Base-by-base conservation (phyloP, 2,329 filamentous ascomycete genomes). In the Ophiosphaerella herpotricha region DNA sequence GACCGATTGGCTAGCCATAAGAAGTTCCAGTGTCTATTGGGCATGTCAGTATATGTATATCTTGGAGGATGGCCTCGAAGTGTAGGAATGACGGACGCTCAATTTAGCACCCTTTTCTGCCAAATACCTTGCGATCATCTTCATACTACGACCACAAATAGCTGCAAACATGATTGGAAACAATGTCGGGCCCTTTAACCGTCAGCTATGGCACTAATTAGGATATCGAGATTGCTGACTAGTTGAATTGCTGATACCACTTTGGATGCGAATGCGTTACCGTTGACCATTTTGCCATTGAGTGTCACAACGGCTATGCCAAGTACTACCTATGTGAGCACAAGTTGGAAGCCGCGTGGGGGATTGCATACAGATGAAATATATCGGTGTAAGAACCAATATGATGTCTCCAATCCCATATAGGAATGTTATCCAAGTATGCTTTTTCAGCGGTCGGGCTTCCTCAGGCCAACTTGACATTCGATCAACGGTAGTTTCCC, bases 101-200 rank as follows among this genome's bases (percentile, higher is more conserved):
- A 75, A 35, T 11, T 62, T 70, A 0, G 67, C 39, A 0, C 71
- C 71, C 41, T 50, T 63, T 32, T 74, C 71, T 0, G 68, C 70
- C 2, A 64, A 43, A 26, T 61, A 73, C n/a, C 70, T 33, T 0
- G 71, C 67, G 13, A 73, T 63, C 60, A 70, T 72, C 37, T 72
- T 72, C 55, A 73, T 62, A 14, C 70, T 70, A 8, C 67, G 54
- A 1, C 71, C 71, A 24, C 48, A 55, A 0, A 75, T 67, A 0
- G 72, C 71, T 0, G 71, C 69, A 34, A 74, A 74, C 0, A 72
- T 26, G 11, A 75, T 71, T 0, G 71, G 72, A 31, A 70, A 74
- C 8, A 75, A 46, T 0, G 71, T 72, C 2, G 72, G 71, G 13
- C 68, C 64, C 63, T 70, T 24, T 32, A 2, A 12, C 8, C 18